Conservation (phyloP, 2,329 filamentous ascomycete species). For the Colletotrichum filicis region DNA sequence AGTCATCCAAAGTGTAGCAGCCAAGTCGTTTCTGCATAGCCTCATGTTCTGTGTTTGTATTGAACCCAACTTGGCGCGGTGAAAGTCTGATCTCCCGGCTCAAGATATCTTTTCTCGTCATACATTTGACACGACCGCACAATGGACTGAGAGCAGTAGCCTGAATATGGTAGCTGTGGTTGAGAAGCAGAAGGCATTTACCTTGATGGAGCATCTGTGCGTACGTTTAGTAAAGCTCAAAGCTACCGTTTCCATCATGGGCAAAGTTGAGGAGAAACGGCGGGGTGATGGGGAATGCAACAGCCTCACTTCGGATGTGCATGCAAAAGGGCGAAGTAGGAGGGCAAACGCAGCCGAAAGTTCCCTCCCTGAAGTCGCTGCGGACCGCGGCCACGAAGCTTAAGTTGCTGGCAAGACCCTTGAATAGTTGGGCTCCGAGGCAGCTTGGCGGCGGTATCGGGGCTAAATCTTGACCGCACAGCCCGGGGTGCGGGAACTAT, state of each 20-base stretch:
- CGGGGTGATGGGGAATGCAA: conserved; percentile 8
- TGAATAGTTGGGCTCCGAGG: not conserved
- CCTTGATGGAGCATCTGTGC: conserved; percentile 2
- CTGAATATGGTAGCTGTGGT: conserved; percentile 3
- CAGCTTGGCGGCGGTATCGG: not conserved
- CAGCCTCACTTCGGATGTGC: conserved; percentile 23
- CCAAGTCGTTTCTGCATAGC: conserved; percentile 6
- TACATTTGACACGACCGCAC: conserved; percentile 14
- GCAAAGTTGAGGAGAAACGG: not conserved
- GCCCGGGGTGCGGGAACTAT: not conserved
- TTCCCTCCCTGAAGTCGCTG: not conserved
- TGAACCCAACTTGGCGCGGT: conserved; percentile 12
- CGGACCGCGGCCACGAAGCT: conserved; percentile 8
- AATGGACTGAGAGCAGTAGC: not conserved
- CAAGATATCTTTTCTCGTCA: conserved; percentile 11
- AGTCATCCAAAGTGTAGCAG: not conserved
- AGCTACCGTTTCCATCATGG: not conserved
- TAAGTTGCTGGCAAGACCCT: conserved; percentile 30
- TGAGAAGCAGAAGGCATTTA: not conserved
- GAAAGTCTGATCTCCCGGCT: conserved; percentile 19
- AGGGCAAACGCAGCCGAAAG: conserved; percentile 11
- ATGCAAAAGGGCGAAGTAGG: not conserved
- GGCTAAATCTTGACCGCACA: not conserved
- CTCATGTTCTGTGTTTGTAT: conserved; percentile 1
- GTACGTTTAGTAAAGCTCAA: not conserved